Percentiles rank a stretch among this genome's conserved stretches.
These are phyloP conservation scores for Ilyonectria mors-panacis DNA, from an alignment of 2,329 filamentous ascomycete species.

Conservation along the genomic window DNA sequence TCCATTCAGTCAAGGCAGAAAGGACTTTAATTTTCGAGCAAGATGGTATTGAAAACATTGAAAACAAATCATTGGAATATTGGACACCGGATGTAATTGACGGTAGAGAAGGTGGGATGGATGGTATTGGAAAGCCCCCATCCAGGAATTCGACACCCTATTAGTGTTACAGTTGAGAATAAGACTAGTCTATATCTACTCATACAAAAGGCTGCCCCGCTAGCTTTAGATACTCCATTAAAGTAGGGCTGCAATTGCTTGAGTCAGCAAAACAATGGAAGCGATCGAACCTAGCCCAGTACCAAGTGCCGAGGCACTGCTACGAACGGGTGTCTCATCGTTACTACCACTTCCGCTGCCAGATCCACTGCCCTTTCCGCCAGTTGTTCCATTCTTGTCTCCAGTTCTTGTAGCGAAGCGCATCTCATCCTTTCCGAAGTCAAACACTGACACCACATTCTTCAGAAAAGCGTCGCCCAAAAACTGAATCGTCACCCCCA, in stretches of 20 bases:
- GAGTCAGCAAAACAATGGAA: background rate
- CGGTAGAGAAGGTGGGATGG: background rate
- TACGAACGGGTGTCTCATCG: background rate
- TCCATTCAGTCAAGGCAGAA: conserved; percentile 17
- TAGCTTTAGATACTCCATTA: background rate
- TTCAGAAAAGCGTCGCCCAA: conserved; percentile 64
- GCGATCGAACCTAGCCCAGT: background rate
- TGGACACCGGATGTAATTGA: conserved; percentile 24
- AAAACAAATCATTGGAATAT: conserved; percentile 13
- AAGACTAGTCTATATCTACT: background rate
- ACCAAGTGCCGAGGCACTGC: background rate
- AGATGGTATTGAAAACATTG: background rate
- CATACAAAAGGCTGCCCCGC: background rate
- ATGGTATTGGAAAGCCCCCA: background rate
- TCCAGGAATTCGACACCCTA: background rate
- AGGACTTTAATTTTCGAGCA: background rate
- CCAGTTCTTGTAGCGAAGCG: conserved; percentile 54
- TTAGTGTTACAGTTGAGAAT: background rate
- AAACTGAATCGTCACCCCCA: conserved; percentile 46
- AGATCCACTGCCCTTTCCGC: background rate
- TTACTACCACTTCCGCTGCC: background rate
- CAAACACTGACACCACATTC: conserved; percentile 66
- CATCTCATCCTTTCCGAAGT: conserved; percentile 63
- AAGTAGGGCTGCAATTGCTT: background rate
- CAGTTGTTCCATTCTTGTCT: background rate